phyloP scores from a whole-genome alignment of 2,329 filamentous ascomycete genomes.

The Eutypa lata region DNA sequence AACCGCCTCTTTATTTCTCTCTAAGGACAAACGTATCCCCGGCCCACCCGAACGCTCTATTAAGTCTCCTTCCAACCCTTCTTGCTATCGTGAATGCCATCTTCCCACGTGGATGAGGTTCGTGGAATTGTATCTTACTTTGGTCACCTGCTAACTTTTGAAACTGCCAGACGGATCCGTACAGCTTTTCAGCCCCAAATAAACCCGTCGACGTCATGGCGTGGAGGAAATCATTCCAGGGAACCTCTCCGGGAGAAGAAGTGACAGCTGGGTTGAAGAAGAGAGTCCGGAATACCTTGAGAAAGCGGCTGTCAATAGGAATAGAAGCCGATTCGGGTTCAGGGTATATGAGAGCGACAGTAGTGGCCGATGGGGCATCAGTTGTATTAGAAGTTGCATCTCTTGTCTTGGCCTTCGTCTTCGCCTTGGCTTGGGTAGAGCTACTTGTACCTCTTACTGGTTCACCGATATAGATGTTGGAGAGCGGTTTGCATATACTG shows the following conservation, averaged over 20 bases:
- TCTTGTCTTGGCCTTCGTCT: neutral
- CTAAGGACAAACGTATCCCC: constrained; percentile 39
- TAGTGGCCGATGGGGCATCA: neutral
- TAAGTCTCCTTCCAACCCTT: constrained; percentile 45
- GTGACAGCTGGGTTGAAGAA: constrained; percentile 33
- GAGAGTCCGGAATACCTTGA: constrained; percentile 37
- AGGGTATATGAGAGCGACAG: neutral
- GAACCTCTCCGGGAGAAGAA: constrained; percentile 43
- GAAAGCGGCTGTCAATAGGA: constrained; percentile 25
- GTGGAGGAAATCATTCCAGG: constrained; percentile 51
- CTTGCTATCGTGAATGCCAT: constrained; percentile 45
- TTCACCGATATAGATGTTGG: constrained; percentile 16
- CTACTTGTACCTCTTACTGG: neutral
- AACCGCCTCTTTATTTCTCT: too few relatives aligned
- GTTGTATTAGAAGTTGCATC: neutral
- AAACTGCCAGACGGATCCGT: constrained; percentile 62
- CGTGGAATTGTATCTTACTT: constrained; percentile 56
- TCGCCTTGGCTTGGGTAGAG: neutral
- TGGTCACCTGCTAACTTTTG: constrained; percentile 39
- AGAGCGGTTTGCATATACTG: constrained; percentile 19
- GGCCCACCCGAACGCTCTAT: constrained; percentile 48
- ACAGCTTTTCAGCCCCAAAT: constrained; percentile 53
- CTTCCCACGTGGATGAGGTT: constrained; percentile 55
- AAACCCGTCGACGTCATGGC: constrained; percentile 45
- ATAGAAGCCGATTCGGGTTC: constrained; percentile 13